These are phyloP conservation scores for Wickerhamomyces xylosicus DNA, from an alignment of 805 yeast genomes.

Conservation along the genomic window DNA sequence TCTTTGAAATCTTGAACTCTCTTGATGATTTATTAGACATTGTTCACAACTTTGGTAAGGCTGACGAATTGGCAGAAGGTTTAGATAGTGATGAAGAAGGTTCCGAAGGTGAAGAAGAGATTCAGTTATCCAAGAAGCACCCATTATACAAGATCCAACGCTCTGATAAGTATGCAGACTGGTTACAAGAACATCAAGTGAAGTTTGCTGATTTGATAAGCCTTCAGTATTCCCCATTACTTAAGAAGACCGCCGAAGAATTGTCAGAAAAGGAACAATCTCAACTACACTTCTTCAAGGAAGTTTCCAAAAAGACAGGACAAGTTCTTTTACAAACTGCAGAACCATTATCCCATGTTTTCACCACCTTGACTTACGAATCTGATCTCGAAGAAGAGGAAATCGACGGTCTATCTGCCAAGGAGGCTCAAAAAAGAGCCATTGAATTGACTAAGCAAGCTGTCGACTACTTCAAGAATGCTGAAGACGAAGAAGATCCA, in stretches of 20 bases:
- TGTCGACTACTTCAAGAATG: slow-evolving; percentile 41
- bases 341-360: slow-evolving; percentile 46
- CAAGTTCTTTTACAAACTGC: slow-evolving; percentile 56
- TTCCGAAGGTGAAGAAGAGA: slow-evolving; percentile 25
- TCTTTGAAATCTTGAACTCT: slow-evolving; percentile 42
- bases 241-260: slow-evolving; percentile 5
- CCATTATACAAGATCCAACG: slow-evolving; percentile 38
- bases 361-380: slow-evolving; percentile 47
- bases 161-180: slow-evolving; percentile 35
- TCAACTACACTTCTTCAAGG: slow-evolving; percentile 21
- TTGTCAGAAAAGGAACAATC: slow-evolving; percentile 11
- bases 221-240: slow-evolving; percentile 6
- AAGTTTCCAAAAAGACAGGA: slow-evolving; percentile 44
- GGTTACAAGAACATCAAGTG: slow-evolving; percentile 28
- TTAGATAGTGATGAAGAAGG: slow-evolving; percentile 48
- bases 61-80: slow-evolving; percentile 40
- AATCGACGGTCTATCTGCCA: slow-evolving; percentile 17
- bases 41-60: slow-evolving; percentile 53
- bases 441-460: slow-evolving; percentile 41
- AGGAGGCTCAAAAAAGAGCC: slow-evolving; percentile 40
- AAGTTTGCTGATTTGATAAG: slow-evolving; percentile 14
- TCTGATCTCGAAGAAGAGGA: slow-evolving; percentile 31
- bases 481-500: slow-evolving; percentile 66
- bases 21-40: slow-evolving; percentile 63
- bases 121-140: slow-evolving; percentile 35